Base-by-base conservation (phyloP, 768 basidiomycete species). In the Cystobasidium tubakii region DNA sequence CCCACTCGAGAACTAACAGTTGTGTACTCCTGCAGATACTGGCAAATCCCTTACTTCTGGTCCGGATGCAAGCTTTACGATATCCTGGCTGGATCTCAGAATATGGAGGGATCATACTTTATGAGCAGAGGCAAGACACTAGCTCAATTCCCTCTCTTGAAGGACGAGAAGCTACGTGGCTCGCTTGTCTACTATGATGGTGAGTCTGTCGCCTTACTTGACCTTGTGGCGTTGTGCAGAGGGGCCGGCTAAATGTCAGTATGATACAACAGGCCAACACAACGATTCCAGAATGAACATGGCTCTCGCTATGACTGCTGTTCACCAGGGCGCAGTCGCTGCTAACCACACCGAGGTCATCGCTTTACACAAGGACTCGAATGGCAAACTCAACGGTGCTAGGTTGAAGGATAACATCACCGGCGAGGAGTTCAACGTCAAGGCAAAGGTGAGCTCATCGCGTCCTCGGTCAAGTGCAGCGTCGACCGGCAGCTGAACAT, bases 271-370 rank as follows among this genome's bases (percentile, higher is more conserved):
- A 93, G 91, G 93, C 69, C 95, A 97, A 83, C 95, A 99, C 82
- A 99, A 99, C 79, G 96, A 99, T 78, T 89, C 95, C 0, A 87
- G 95, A 17, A 99, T 98, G 96, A 99, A 99, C 83, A 86, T 95
- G 67, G 92, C 95, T 0, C 84, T 99, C 36, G 86, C 95, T 78
- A 88, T 97, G 87, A 96, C 89, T 21, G 96, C 95, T 3, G 91
- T 97, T 54, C 90, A 92, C 79, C 87, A 90, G 66, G 94, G 94
- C 54, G 92, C 94, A 3, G 85, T 85, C 9, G 88, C 89, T 21
- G 87, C 89, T 62, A 99, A 98, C 84, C 91, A 99, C 82, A 87
- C 87, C 80, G 89, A 93, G 79, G 92, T 96, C 64, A 88, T 87
- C 13, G 81, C 84, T 1, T 84, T 99, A 2, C 85, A 87, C 82